Percentiles rank a stretch among this genome's conserved stretches.
Conservation (phyloP, 2,329 filamentous ascomycete genomes). For the Aureobasidium sp. region DNA sequence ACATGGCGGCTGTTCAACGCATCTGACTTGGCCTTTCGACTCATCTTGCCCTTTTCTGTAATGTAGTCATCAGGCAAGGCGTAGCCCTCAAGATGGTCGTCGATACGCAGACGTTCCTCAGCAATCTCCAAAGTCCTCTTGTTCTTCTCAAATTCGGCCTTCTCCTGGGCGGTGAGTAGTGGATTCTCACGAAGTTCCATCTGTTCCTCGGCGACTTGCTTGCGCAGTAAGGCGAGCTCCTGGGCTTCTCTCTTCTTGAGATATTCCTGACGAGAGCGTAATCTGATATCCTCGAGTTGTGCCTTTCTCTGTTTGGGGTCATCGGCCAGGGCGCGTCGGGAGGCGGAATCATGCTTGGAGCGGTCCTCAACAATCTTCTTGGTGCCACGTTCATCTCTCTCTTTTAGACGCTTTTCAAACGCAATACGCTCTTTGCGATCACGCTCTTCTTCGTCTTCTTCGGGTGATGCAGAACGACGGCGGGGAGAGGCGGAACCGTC, state of each 20-base stretch:
- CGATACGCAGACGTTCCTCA: slow-evolving; percentile 73
- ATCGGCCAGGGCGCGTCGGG: slow-evolving; percentile 55
- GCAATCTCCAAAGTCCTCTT: slow-evolving; percentile 52
- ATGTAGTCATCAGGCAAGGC: slow-evolving; percentile 91
- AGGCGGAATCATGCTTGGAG: slow-evolving; percentile 46
- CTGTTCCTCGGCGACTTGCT: slow-evolving; percentile 83
- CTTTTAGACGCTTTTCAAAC: slow-evolving; percentile 68
- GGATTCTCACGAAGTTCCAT: slow-evolving; percentile 67
- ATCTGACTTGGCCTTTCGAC: slow-evolving; percentile 78
- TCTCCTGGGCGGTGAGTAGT: slow-evolving; percentile 67
- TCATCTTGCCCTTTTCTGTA: slow-evolving; percentile 84
- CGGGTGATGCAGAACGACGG: slow-evolving; percentile 18
- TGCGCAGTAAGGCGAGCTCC: slow-evolving; percentile 73
- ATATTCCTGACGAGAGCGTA: slow-evolving; percentile 85
- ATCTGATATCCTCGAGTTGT: slow-evolving; percentile 70
- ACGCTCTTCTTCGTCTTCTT: slow-evolving; percentile 37
- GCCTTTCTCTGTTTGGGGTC: slow-evolving; percentile 59
- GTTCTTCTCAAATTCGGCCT: slow-evolving; percentile 82
- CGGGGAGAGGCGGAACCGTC: slow-evolving; percentile 36
- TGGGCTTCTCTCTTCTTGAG: slow-evolving; percentile 87
- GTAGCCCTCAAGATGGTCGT: slow-evolving; percentile 89
- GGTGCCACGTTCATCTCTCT: slow-evolving; percentile 60
- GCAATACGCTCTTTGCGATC: slow-evolving; percentile 71
- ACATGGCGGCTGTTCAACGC: slow-evolving; percentile 86
- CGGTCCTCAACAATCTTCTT: slow-evolving; percentile 56